Percentiles rank a stretch among this genome's conserved stretches.
These are phyloP conservation scores for Breviolum minutum DNA, from an alignment of 73 alveolate genomes.

Conservation along the genomic window DNA sequence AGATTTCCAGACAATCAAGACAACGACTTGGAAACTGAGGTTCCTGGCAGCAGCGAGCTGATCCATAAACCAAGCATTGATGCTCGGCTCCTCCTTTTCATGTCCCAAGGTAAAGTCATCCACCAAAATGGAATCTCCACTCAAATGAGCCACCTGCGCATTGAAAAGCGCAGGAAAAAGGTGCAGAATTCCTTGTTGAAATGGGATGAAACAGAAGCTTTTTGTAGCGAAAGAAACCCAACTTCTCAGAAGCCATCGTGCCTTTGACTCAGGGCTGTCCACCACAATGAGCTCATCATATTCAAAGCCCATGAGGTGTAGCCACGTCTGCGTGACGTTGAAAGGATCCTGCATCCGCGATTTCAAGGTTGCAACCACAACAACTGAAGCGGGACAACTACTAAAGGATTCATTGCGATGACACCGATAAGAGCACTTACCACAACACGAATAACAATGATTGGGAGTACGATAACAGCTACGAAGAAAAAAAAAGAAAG, in stretches of 20 bases:
- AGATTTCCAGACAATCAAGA: no score
- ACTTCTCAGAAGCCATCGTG: neutral
- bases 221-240: neutral
- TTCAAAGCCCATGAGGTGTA: slow-evolving; percentile 28
- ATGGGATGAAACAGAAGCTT: neutral
- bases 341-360: slow-evolving; percentile 62
- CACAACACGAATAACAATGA: no score
- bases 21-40: neutral
- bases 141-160: slow-evolving; percentile 16
- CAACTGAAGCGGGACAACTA: neutral
- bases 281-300: slow-evolving; percentile 65
- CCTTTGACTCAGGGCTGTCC: slow-evolving; percentile 58
- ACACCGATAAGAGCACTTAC: no score
- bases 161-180: neutral
- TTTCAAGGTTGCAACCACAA: neutral
- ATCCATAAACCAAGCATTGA: slow-evolving; percentile 39
- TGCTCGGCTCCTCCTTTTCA: slow-evolving; percentile 70
- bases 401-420: no score
- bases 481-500: no score
- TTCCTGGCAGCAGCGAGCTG: slow-evolving; percentile 7
- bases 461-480: no score
- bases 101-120: slow-evolving; percentile 61
- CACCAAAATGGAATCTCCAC: slow-evolving; percentile 31
- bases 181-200: neutral
- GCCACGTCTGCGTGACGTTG: slow-evolving; percentile 80